These are phyloP conservation scores for Tetracladium marchalianum DNA, from an alignment of 495 filamentous ascomycete species.

Conservation along the genomic window DNA sequence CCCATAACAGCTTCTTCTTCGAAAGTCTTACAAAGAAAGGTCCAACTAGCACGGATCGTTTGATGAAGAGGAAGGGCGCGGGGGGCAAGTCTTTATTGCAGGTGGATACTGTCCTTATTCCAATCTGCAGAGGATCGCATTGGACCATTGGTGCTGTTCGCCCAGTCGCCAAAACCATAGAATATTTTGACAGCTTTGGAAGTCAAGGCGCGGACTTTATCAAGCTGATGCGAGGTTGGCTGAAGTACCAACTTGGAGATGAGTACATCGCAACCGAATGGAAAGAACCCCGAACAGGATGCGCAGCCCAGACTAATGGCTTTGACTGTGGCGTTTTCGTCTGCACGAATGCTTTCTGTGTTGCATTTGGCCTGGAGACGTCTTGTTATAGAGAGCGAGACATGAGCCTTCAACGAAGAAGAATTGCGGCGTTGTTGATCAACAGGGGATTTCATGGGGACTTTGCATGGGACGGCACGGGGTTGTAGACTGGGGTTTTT, in stretches of 20 bases:
- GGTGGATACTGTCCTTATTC: conserved; percentile 52
- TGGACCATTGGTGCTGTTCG: conserved; percentile 59
- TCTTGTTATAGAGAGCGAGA: conserved; percentile 45
- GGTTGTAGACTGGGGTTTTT: conserved; percentile 1
- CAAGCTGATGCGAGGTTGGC: conserved; percentile 39
- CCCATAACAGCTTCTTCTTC: conserved; percentile 67
- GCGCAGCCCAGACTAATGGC: conserved; percentile 55
- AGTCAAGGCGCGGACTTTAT: conserved; percentile 22
- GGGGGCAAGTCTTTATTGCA: conserved; percentile 41
- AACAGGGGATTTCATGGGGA: conserved; percentile 50
- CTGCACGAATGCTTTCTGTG: conserved; percentile 61
- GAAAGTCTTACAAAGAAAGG: conserved; percentile 44
- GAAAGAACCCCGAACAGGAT: conserved; percentile 34
- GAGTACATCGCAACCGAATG: conserved; percentile 54
- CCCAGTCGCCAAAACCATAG: conserved; percentile 49
- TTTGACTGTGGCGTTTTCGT: conserved; percentile 78
- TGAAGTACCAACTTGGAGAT: conserved; percentile 46
- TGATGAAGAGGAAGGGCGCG: conserved; percentile 47
- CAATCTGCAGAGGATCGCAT: conserved; percentile 41
- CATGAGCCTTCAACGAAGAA: conserved; percentile 45
- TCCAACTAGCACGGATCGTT: conserved; percentile 35
- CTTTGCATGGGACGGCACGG: conserved; percentile 22
- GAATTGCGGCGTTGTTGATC: conserved; percentile 61
- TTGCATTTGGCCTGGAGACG: conserved; percentile 55
- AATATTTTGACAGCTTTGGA: conserved; percentile 67